Conservation (phyloP, 495 filamentous ascomycete species). For the Penicillium taxi region DNA sequence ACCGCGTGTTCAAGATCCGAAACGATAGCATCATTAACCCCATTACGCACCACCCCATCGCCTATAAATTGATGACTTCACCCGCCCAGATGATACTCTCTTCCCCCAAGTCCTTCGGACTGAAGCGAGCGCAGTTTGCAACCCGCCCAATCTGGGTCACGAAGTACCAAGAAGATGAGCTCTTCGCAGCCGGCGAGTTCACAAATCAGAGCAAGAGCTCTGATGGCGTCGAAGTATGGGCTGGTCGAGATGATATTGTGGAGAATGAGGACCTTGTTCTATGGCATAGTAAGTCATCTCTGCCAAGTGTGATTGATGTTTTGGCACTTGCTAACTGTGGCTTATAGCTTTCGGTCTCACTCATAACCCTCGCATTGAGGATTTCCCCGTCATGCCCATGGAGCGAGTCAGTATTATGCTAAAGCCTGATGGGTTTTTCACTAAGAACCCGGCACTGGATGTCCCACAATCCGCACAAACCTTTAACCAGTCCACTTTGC, state of each 20-base stretch:
- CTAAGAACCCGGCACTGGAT: constrained; percentile 64
- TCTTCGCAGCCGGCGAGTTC: constrained; percentile 77
- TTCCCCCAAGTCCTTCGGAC: constrained; percentile 59
- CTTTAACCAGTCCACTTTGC: constrained; percentile 33
- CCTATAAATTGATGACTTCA: constrained; percentile 67
- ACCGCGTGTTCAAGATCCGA: constrained; percentile 77
- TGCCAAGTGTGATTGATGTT: no score
- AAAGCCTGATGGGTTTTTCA: constrained; percentile 68
- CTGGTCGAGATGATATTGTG: constrained; percentile 38
- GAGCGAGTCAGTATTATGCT: constrained; percentile 48
- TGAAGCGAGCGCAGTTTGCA: constrained; percentile 71
- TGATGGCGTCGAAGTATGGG: constrained; percentile 33
- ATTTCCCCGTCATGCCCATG: constrained; percentile 60
- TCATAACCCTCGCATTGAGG: constrained; percentile 52
- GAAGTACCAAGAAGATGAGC: constrained; percentile 67
- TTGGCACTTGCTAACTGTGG: no score
- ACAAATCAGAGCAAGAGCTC: constrained; percentile 75
- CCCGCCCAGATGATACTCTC: constrained; percentile 76
- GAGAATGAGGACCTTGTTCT: constrained; percentile 42
- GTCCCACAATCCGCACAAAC: constrained; percentile 41
- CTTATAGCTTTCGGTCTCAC: constrained; percentile 50
- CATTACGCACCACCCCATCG: constrained; percentile 66
- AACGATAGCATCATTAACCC: constrained; percentile 60
- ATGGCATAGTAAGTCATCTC: constrained; percentile 35
- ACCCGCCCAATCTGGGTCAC: constrained; percentile 80